phyloP scores from a whole-genome alignment of 768 basidiomycete genomes.

The Phylloporus sp. region DNA sequence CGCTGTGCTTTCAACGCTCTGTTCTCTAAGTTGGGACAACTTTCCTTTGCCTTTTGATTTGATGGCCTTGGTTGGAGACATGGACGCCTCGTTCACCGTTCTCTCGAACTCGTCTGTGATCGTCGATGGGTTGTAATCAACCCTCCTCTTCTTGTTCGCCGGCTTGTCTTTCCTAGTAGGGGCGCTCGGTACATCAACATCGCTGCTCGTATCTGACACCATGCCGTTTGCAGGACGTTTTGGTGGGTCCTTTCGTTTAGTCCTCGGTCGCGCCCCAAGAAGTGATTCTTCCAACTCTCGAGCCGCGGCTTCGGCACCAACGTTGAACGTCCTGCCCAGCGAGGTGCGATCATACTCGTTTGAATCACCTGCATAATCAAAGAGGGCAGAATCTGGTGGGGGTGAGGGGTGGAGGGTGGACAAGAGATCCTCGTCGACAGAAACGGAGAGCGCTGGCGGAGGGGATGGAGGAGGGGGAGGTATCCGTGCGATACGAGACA shows the following conservation, averaged over 20 bases:
- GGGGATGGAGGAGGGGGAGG: slow-evolving; percentile 40
- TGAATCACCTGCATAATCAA: slow-evolving; percentile 27
- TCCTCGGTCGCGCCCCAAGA: slow-evolving; percentile 34
- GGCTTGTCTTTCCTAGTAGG: slow-evolving; percentile 39
- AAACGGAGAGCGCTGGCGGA: slow-evolving; percentile 26
- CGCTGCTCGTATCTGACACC: slow-evolving; percentile 58
- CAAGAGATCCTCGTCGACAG: slow-evolving; percentile 33
- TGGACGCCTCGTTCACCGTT: slow-evolving; percentile 34
- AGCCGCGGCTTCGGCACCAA: slow-evolving; percentile 50
- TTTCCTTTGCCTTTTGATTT: slow-evolving; percentile 52
- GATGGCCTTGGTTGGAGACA: slow-evolving; percentile 33
- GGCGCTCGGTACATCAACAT: slow-evolving; percentile 41
- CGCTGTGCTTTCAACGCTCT: slow-evolving; percentile 51
- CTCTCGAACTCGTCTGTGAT: slow-evolving; percentile 48
- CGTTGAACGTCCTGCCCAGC: slow-evolving; percentile 19
- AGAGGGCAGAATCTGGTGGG: slow-evolving; percentile 25
- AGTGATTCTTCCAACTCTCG: slow-evolving; percentile 53
- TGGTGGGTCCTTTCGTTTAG: slow-evolving; percentile 41
- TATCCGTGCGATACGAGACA: slow-evolving; percentile 41
- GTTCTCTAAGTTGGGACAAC: slow-evolving; percentile 43
- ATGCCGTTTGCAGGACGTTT: slow-evolving; percentile 48
- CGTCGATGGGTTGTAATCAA: slow-evolving; percentile 40
- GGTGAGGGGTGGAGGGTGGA: slow-evolving; percentile 37
- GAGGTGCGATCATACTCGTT: slow-evolving; percentile 21
- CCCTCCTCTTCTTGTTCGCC: slow-evolving; percentile 56